Base-by-base conservation (phyloP, 1,139 yeast species). In the Taphrina wiesneri region DNA sequence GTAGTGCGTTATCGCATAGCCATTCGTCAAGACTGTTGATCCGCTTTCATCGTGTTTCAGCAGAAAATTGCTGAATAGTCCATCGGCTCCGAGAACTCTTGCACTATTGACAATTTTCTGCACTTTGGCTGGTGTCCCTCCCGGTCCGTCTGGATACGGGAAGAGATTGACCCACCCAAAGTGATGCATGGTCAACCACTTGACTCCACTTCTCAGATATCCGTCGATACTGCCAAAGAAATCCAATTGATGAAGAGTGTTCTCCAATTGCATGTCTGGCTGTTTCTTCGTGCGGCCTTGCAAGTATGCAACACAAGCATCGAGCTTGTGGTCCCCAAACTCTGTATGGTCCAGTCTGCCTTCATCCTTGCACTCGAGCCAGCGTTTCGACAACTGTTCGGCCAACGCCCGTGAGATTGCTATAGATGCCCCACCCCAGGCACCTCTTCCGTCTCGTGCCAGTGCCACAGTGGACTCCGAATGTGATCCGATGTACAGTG, bases 291-390 rank as follows among this genome's bases (percentile, higher is more conserved):
- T 30, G 28, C 45, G 41, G 7, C 56, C 56, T n/a, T 52, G 56
- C 21, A 52, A 7, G 45, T 52, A 52, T 32, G 56, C 56, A 2
- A 52, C 56, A 52, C 56, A 52, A 13, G 56, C 56, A 52, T 52
- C 45, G 45, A 52, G 56, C 34, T 52, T 52, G 56, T 52, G 56
- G 11, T 52, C 56, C 5, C 56, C 56, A 19, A 23, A 52, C 15
- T 34, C 30, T 7, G 45, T 52, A 25, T 52, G 56, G 45, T 34
- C 45, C 45, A 52, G 28, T 32, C 56, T 30, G 23, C 56, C 45
- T 23, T 30, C 45, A 15, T 15, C 13, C n/a, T 13, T 19, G 21
- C 56, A 52, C 26, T 52, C 56, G 45, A 21, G 26, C 56, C 56
- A 52, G 45, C 45, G 43, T 19, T 34, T 13, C 26, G 45, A 32